Percentiles rank a stretch among this genome's conserved stretches.
These are phyloP conservation scores for Yamadazyma jaroonii DNA, from an alignment of 1,139 yeast genomes.

Conservation along the genomic window DNA sequence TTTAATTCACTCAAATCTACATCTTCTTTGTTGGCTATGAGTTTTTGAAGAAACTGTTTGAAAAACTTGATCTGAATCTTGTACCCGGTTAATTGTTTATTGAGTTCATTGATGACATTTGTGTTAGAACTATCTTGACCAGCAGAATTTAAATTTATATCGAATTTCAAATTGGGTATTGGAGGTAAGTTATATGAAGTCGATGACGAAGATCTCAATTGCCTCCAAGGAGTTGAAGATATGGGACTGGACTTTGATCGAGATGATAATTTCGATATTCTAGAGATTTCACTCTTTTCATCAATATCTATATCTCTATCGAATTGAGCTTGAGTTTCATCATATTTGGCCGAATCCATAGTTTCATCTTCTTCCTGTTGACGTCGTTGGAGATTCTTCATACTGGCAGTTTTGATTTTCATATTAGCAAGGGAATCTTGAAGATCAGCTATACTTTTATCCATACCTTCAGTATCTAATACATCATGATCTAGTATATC, in stretches of 20 bases:
- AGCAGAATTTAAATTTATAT: constrained; percentile 4
- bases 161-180: constrained; percentile 12
- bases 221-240: constrained; percentile 31
- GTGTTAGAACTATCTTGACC: constrained; percentile 8
- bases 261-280: constrained; percentile 5
- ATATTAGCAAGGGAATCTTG: constrained; percentile 21
- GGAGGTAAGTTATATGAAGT: constrained; percentile 9
- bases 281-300: constrained; percentile 10
- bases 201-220: constrained; percentile 24
- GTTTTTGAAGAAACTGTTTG: constrained; percentile 38
- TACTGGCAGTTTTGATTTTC: constrained; percentile 7
- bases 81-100: constrained; percentile 40
- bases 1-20: constrained; percentile 23
- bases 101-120: constrained; percentile 15
- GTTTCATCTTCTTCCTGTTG: background rate
- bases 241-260: constrained; percentile 11
- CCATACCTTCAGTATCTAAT: constrained; percentile 15
- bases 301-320: constrained; percentile 26
- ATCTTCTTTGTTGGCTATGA: constrained; percentile 26
- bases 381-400: background rate
- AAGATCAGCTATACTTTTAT: constrained; percentile 23
- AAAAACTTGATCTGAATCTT: constrained; percentile 42
- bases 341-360: constrained; percentile 20
- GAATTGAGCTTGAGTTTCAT: constrained; percentile 32
- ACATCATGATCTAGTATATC: background rate